Percentiles rank a stretch among this genome's conserved stretches.
Conservation (phyloP, 345 rosid genomes). For the Salix arbutifolia region DNA sequence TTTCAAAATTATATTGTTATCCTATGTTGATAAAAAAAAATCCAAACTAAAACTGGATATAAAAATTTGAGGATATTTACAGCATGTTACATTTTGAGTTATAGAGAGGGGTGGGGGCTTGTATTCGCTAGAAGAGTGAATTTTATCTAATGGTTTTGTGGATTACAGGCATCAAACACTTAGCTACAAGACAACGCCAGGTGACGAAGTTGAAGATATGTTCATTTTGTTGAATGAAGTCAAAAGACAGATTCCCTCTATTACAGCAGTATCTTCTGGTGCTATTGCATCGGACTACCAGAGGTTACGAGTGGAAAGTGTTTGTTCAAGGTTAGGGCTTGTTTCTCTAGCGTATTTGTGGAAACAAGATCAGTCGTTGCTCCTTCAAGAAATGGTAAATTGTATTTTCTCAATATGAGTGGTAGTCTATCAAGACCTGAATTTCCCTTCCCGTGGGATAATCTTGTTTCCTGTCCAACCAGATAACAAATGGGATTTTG, state of each 20-base stretch:
- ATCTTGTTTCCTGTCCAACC: conserved; percentile 22
- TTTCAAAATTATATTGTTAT: not conserved
- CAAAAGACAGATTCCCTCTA: conserved; percentile 73
- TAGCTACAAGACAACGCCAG: conserved; percentile 58
- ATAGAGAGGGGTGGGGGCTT: too few relatives aligned
- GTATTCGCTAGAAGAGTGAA: not conserved
- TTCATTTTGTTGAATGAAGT: conserved; percentile 72
- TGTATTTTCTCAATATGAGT: conserved; percentile 15
- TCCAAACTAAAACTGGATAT: not conserved
- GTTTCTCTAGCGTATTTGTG: conserved; percentile 94
- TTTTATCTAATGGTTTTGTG: not conserved
- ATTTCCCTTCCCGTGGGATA: conserved; percentile 9
- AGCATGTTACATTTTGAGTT: not conserved
- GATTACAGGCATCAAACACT: conserved; percentile 62
- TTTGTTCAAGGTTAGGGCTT: conserved; percentile 98
- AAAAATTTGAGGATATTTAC: not conserved
- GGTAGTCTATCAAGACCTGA: conserved; percentile 2
- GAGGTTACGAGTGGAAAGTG: conserved; percentile 86
- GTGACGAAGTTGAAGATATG: conserved; percentile 97
- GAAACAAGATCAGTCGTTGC: conserved; percentile 95
- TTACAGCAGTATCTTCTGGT: conserved; percentile 85
- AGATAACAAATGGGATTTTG: conserved; percentile 62
- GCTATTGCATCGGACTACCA: conserved; percentile 98
- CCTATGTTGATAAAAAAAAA: not conserved
- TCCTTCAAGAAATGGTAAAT: conserved; percentile 91